Base-by-base conservation (phyloP, 345 rosid genomes). In the Camelina neglecta region DNA sequence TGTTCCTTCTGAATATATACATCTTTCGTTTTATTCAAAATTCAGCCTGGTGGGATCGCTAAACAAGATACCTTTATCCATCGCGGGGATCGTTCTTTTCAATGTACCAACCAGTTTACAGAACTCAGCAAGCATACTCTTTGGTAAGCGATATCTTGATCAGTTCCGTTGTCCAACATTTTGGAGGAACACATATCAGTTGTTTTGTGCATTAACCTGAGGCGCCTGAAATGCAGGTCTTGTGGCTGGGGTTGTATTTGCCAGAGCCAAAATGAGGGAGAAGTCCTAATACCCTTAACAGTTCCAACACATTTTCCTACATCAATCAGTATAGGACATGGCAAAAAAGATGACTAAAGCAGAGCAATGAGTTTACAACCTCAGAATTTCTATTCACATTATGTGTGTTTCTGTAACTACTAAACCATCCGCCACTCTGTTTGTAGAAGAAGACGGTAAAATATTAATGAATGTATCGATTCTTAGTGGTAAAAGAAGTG, bases 21-120 rank as follows among this genome's bases (percentile, higher is more conserved):
- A 50, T 65, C 41, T 31, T 66, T 3, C 51, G 23, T 39, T 65
- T 55, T 26, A 16, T 72, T 49, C 63, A 67, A 67, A 70, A 70
- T 79, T 58, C 90, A 95, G 97, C 81, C 88, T 95, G 56, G 99
- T 95, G 51, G 99, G 99, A 67, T 95, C 99, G 1, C 80, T 95
- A 68, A 95, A 95, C 74, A 95, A 95, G 88, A 90, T 95, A 78
- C 99, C 98, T 16, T 81, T 95, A 26, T 95, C 99, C 0, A 56
- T 92, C 6, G 93, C 89, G 1, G 99, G 99, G 73, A 90, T 90
- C 24, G 80, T 95, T 76, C 82, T 95, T 74, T 95, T 95, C 84
- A 59, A 90, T 10, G 97, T 95, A 60, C 98, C 98, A 1, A 95
- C 99, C 42, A 95, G 94, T 79, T 78, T 95, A 83, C 89, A 95